Evolutionary conservation across 768 basidiomycete genomes (phyloP), one percentile per base, ranked within the genome.

Genomic region (Boletus patriciae): DNA sequence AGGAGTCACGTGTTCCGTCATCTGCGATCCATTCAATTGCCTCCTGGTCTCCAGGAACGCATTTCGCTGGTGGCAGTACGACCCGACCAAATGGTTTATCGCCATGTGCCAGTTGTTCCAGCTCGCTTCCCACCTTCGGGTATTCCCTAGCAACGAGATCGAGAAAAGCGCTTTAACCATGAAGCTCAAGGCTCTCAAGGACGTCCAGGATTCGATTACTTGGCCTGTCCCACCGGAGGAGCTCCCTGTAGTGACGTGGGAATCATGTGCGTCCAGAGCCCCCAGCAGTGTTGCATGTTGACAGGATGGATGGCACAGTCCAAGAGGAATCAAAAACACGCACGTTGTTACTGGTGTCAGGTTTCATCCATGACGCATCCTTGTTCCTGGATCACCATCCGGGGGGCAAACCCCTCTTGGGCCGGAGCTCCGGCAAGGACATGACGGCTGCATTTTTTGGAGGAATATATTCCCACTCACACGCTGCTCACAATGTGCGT

Each of bases 141-240:
- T 83, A 37, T 97, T 97, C 75, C 92, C 92, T 50, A 85, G 86
- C 68, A 92, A 93, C 73, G 94, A 95, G 71, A 87, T 97, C 63
- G 77, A 80, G 55, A 94, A 94, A 71, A 86, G 93, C 13, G 82
- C 83, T 34, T 77, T 91, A 61, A 83, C 88, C 6, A 94, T 96
- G 92, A 81, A 88, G 71, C 77, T 94, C 59, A 93, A 92, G 70
- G 75, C 78, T 63, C 76, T 94, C 46, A 83, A 86, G 59, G 70
- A 76, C 47, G 67, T 83, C 13, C 87, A 90, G 64, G 87, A 89
- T 55, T 72, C 74, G 3, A 65, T 90, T 55, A 61, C 60, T 57
- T 92, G 89, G 90, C 90, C 86, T 52, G 67, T 66, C 52, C 73
- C 73, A 52, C 69, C 75, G 37, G 81, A 81, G 50, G 75, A 86